Percentiles rank a stretch among this genome's conserved stretches.
Evolutionary conservation across 371 early-diverging fungal species (phyloP).

Genomic region (Zancudomyces culisetae): DNA sequence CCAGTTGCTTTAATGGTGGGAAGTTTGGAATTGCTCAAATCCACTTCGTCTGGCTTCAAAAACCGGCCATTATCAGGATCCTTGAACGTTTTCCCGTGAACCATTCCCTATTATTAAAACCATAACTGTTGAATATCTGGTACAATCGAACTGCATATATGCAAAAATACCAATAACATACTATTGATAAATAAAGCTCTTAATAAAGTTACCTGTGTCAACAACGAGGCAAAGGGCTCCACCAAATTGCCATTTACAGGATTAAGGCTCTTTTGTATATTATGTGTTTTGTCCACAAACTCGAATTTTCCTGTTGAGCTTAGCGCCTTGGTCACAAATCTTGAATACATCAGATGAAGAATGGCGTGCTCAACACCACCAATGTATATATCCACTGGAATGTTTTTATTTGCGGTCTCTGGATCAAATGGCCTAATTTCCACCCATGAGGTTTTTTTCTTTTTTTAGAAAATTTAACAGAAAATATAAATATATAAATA

Average conservation of each 20-base stretch:
- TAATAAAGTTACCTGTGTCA: conserved; percentile 28
- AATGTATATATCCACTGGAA: conserved; percentile 84
- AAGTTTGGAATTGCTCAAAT: conserved; percentile 26
- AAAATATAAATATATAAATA: background rate
- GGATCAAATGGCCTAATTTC: conserved; percentile 34
- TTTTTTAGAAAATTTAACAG: conserved; percentile 13
- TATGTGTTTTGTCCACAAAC: conserved; percentile 16
- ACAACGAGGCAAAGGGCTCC: background rate
- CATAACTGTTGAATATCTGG: background rate
- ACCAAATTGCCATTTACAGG: background rate
- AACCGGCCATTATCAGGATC: conserved; percentile 59
- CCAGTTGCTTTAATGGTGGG: conserved; percentile 46
- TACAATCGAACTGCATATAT: background rate
- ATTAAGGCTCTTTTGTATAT: background rate
- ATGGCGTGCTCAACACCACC: conserved; percentile 92
- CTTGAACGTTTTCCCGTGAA: conserved; percentile 67
- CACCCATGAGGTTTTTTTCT: background rate
- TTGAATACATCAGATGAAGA: conserved; percentile 79
- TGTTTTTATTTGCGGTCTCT: conserved; percentile 28
- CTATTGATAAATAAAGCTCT: background rate
- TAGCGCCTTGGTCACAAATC: conserved; percentile 52
- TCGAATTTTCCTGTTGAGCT: background rate
- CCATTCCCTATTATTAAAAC: conserved; percentile 56
- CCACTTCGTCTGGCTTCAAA: conserved; percentile 58
- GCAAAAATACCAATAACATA: background rate